phyloP scores from a whole-genome alignment of 306 rosid genomes.

The Rosa persica region DNA sequence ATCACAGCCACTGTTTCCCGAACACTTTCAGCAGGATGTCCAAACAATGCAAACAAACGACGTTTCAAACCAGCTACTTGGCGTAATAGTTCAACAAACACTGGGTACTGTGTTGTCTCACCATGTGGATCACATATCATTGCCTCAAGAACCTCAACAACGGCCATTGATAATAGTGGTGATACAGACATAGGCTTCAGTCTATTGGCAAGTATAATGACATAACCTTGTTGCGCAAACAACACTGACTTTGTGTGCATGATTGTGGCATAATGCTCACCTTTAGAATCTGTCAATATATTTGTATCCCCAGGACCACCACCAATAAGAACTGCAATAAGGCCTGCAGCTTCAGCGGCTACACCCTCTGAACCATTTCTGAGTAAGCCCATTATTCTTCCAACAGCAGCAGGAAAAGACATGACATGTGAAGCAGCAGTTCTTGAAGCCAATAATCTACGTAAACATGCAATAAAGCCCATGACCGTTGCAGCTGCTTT shows the following conservation, averaged over 20 bases:
- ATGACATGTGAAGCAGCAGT: conserved; percentile 93
- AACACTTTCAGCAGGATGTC: conserved; percentile 98
- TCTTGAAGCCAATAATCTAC: conserved; percentile 84
- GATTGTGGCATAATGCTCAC: conserved; percentile 93
- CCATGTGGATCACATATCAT: conserved; percentile 98
- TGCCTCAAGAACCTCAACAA: conserved; percentile 98
- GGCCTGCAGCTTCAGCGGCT: conserved; percentile 95
- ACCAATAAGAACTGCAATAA: conserved; percentile 91
- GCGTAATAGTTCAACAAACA: conserved; percentile 93
- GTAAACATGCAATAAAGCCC: conserved; percentile 93
- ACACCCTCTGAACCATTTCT: conserved; percentile 98
- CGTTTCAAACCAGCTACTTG: conserved; percentile 99
- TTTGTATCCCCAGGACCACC: conserved; percentile 92
- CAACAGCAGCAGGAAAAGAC: conserved; percentile 99
- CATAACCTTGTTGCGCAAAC: conserved; percentile 76
- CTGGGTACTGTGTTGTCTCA: conserved; percentile 91
- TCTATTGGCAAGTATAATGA: conserved; percentile 83
- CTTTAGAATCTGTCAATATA: conserved; percentile 72
- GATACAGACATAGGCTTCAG: conserved; percentile 92
- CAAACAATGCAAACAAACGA: conserved; percentile 95
- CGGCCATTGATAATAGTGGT: conserved; percentile 88
- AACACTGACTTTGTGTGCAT: conserved; percentile 97
- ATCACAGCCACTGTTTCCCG: conserved; percentile 96
- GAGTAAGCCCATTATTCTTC: conserved; percentile 96
- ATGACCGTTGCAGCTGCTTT: conserved; percentile 99